Conservation (phyloP, 495 filamentous ascomycete species). For the Aspergillus haitiensis region DNA sequence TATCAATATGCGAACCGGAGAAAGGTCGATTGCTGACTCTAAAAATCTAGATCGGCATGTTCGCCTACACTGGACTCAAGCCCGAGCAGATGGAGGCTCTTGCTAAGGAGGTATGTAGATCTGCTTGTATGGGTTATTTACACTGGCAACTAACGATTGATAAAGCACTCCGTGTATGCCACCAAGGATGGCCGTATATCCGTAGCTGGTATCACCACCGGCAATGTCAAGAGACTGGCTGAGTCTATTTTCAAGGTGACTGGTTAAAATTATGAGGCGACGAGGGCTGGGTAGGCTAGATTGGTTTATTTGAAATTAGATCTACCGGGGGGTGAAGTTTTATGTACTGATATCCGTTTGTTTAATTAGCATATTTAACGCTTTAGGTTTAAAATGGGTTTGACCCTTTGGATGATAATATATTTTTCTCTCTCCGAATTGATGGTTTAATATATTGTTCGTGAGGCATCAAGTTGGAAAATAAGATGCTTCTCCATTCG, state of each 20-base stretch:
- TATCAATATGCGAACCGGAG: neutral
- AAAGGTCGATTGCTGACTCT: constrained; percentile 1
- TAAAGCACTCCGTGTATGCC: constrained; percentile 87
- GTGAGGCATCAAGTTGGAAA: no score
- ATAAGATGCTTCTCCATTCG: no score
- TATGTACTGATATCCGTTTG: constrained; percentile 33
- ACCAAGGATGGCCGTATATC: constrained; percentile 98
- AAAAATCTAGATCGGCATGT: constrained; percentile 84
- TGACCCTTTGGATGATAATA: neutral
- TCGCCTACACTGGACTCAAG: constrained; percentile 93
- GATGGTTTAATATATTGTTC: neutral
- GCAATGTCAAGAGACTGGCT: constrained; percentile 89
- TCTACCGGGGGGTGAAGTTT: constrained; percentile 17
- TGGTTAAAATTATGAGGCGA: constrained; percentile 44
- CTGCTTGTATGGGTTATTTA: neutral
- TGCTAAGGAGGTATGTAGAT: constrained; percentile 74
- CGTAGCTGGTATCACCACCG: constrained; percentile 91
- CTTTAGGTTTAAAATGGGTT: constrained; percentile 15
- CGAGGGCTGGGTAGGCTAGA: constrained; percentile 7
- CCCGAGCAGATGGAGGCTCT: constrained; percentile 90
- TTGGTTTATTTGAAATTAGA: constrained; percentile 21
- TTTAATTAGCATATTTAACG: constrained; percentile 31
- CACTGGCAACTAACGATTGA: constrained; percentile 27
- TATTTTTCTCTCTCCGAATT: constrained; percentile 7
- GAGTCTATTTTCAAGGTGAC: constrained; percentile 95